Evolutionary conservation across 2,329 filamentous ascomycete species (phyloP), one percentile per base, ranked within the genome.

Genomic region (Dothiorella sarmentorum): DNA sequence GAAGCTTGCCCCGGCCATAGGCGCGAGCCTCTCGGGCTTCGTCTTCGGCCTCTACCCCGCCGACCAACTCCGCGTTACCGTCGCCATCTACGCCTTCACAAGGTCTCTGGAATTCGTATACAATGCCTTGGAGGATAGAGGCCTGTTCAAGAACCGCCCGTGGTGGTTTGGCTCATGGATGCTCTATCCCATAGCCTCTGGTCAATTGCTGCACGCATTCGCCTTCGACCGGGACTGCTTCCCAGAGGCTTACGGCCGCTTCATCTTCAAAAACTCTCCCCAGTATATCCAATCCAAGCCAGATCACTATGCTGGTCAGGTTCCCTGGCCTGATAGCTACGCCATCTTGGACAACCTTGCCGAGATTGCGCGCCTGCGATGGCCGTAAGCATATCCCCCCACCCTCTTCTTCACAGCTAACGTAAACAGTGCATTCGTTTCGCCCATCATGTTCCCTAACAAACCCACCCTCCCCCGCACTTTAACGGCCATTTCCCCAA

Each of bases 31-130:
- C 47, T 91, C 93, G 0, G 93, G 93, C 3, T 82, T 96, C 51
- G 87, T 90, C 51, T 78, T 97, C 17, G 90, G 89, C 7, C 82
- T 96, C 9, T 90, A 85, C 80, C 93, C 69, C 65, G 83, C 80
- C 35, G 81, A 85, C 62, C 86, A 89, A 64, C 71, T 94, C 65
- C 86, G 94, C 52, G 80, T 93, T 56, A 90, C 89, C 0, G 82
- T 94, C 45, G 87, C 91, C 13, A 90, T 97, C 61, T 95, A 93
- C 69, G 79, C 87, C 58, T 80, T 91, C 61, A 93, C 91, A 64
- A 83, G 90, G 52, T 89, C 90, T 1, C 77, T 95, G 35, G 93
- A 99, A 70, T 94, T 93, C 65, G 80, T 84, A 4, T 97, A 92
- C 80, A 96, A 96, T 71, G 80, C 87, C 18, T 81, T 90, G 4